Conservation (phyloP, 176 grass and related monocot genomes). For the Pontederia paniculata region DNA sequence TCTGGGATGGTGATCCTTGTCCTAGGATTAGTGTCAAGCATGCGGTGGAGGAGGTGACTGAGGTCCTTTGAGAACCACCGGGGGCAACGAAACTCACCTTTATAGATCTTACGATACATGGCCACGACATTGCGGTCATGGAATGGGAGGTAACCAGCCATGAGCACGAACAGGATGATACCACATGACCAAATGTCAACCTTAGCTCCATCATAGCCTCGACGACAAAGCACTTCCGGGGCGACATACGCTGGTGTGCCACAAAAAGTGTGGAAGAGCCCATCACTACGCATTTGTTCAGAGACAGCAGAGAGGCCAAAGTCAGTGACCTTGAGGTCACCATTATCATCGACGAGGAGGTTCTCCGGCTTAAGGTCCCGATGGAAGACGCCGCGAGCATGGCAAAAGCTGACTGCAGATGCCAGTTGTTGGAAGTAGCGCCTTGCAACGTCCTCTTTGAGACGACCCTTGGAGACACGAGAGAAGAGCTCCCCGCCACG, state of each 20-base stretch:
- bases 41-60: constrained; percentile 34
- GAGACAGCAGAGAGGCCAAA: constrained; percentile 60
- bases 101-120: constrained; percentile 80
- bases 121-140: constrained; percentile 71
- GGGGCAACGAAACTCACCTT: constrained; percentile 52
- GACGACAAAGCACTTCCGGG: constrained; percentile 74
- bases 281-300: constrained; percentile 62
- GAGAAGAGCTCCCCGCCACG: constrained; percentile 66
- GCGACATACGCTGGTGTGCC: constrained; percentile 83
- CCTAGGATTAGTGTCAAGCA: constrained; percentile 62
- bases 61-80: constrained; percentile 55
- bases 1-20: constrained; percentile 58
- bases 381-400: constrained; percentile 80
- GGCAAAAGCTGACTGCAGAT: constrained; percentile 77
- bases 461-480: constrained; percentile 42
- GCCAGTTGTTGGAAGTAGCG: constrained; percentile 73
- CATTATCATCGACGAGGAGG: constrained; percentile 68
- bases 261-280: constrained; percentile 65
- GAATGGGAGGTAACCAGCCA: constrained; percentile 77
- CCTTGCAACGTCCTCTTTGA: constrained; percentile 52
- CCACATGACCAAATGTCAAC: constrained; percentile 90
- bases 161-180: constrained; percentile 66
- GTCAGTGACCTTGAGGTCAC: constrained; percentile 79
- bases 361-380: constrained; percentile 88
- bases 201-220: constrained; percentile 78